Evolutionary conservation across 73 alveolate species (phyloP).

Genomic region (Paramecium primaurelia): DNA sequence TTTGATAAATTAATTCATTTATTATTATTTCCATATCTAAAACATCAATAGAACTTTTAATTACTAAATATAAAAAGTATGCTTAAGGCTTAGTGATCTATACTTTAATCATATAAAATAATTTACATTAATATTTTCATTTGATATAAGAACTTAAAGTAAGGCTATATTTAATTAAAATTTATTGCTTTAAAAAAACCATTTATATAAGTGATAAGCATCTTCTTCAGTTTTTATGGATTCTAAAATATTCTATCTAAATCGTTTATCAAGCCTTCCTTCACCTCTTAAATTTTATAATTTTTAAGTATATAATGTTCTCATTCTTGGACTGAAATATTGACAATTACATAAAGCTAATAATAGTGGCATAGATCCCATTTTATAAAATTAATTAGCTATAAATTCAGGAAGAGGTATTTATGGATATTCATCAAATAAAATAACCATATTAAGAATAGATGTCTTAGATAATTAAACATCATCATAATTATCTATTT

Average conservation of each 20-base stretch:
- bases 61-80: background rate
- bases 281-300: background rate
- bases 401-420: background rate
- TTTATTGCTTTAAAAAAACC: background rate
- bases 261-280: background rate
- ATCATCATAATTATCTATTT: background rate
- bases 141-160: background rate
- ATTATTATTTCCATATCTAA: background rate
- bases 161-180: background rate
- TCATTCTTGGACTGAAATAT: background rate
- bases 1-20: background rate
- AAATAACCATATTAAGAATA: background rate
- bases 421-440: background rate
- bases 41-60: background rate
- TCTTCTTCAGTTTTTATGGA: background rate
- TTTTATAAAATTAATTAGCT: background rate
- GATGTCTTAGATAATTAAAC: background rate
- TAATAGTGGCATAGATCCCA: background rate
- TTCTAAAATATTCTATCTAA: background rate
- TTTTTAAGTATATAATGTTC: background rate
- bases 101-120: background rate
- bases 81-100: background rate
- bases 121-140: background rate
- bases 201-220: background rate
- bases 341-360: background rate